Evolutionary conservation across 139 green algal genomes (phyloP), one percentile per base, ranked within the genome.

Genomic region (Picochlorum sp.): DNA sequence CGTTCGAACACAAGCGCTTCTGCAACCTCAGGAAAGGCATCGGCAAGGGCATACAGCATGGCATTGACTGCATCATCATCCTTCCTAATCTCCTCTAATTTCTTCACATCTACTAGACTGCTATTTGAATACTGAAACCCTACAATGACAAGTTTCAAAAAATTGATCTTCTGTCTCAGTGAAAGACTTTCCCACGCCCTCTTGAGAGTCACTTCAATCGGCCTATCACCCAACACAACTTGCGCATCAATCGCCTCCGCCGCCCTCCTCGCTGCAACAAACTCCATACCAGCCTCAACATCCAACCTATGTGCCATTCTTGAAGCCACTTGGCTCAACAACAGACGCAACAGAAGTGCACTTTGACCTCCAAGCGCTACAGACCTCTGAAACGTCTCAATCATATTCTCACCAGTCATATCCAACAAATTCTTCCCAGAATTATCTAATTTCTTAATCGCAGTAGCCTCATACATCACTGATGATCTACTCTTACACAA

Each of bases 171-270:
- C 30, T 64, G 61, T 4, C 11, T 7, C 66, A 65, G 75, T 49
- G 26, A 52, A 68, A 90, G 62, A n/a, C 78, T 78, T 0, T 68
- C 70, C 85, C 85, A 92, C 0, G 81, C 85, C 0, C 86, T 72
- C 62, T 72, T 55, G 63, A 94, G 73, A 6, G 77, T 94, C 41
- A 95, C 87, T 68, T 95, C 87, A 23, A 95, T 88, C 0, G 85
- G 88, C 41, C 88, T 56, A 70, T 95, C 87, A 0, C 87, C 87
- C 37, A 95, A 72, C 58, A 95, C 87, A n/a, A 95, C 26, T 38
- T 84, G 66, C n/a, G 77, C 69, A 1, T 64, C 74, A 8, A 84
- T 69, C 20, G 62, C 76, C 14, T 84, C 83, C 4, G 85, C 81
- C 21, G 77, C 78, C 2, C 38, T 23, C 18, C 69, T 57, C 0